Evolutionary conservation across 208 protist species (phyloP), one percentile per base, ranked within the genome.

Genomic region (Endotrypanum monterogeii): DNA sequence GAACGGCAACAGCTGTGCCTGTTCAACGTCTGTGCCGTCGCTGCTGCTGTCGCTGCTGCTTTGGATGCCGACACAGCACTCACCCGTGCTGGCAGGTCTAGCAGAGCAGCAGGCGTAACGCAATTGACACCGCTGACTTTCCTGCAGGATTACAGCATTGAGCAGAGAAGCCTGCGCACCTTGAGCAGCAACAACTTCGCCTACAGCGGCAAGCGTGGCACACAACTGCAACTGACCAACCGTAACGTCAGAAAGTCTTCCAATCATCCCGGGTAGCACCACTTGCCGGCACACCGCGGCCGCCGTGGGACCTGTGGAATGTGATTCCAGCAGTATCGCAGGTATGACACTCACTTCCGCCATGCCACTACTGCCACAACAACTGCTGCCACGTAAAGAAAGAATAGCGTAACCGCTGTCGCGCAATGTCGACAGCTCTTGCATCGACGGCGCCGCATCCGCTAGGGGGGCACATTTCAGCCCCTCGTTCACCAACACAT

Each of bases 401-500:
- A 81, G 48, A 54, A 81, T 48, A 28, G 71, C 52, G 50, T 71
- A 73, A 14, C 76, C 76, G 14, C 18, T 58, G 12, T 81, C 71
- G 39, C 66, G 71, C 71, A 76, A 61, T 51, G 58, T 32, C 20
- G 48, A 44, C 23, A 76, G 41, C 14, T 7, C 18, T 11, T 72
- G 37, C 12, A 74, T 14, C 11, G 71, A 81, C 37, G 66, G 23
- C 23, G 65, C 60, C 32, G 46, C 44, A 4, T 50, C 54, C 28
- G 63, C 20, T 3, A 57, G 56, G 28, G 70, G 37, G 23, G 25
- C 50, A 39, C 44, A 63, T 25, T n/a, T 35, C 56, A 81, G 57
- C 48, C 54, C n/a, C 55, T 81, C 76, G 28, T 81, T 70, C 37
- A 81, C 66, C 12, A 81, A 44, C 30, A 83, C 68, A 25, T 78